Base-by-base conservation (phyloP, 1,284 basidiomycete genomes). In the Sanghuangporus baumii region DNA sequence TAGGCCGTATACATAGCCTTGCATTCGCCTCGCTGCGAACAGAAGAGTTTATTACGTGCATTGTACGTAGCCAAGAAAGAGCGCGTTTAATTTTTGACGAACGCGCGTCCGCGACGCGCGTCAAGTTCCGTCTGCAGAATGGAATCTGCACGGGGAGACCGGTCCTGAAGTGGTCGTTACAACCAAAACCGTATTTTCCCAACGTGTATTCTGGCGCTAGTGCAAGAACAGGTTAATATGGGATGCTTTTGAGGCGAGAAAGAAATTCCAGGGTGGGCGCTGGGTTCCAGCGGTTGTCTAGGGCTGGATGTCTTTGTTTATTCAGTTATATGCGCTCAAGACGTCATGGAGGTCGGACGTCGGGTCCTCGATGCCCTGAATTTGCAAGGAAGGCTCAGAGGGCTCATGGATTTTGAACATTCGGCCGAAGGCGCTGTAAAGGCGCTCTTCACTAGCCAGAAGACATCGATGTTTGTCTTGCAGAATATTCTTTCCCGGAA, bases 351-450 rank as follows among this genome's bases (percentile, higher is more conserved):
- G 14, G 14, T 37, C 52, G 52, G 34, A 37, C 14, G 9, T 54
- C 52, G 52, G 52, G 16, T 54, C 11, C 18, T 23, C n/a, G 20
- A 23, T 26, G 7, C 20, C 12, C 12, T 23, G 26, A 26, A 9
- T 48, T n/a, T 12, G 23, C 9, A 23, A 48, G 47, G 9, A 18
- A 23, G 23, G 31, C 18, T 37, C 34, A n/a, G 37, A 18, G 52
- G 37, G 16, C 1, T 36, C 12, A 18, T 9, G 8, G 31, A 37
- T n/a, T 36, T 16, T 14, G 3, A 48, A 18, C 37, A 37, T 54
- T 54, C 52, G 52, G 52, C 52, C 52, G 52, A 54, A 34, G 23
- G 34, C 2, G 41, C 43, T 57, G 20, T 37, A 59, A 50, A 59
- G 50, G 11, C 26, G 40, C n/a, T 18, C 40, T 31, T 18, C 26